phyloP scores from a whole-genome alignment of 164 flowering plant species.

The Litsea cubeba region DNA sequence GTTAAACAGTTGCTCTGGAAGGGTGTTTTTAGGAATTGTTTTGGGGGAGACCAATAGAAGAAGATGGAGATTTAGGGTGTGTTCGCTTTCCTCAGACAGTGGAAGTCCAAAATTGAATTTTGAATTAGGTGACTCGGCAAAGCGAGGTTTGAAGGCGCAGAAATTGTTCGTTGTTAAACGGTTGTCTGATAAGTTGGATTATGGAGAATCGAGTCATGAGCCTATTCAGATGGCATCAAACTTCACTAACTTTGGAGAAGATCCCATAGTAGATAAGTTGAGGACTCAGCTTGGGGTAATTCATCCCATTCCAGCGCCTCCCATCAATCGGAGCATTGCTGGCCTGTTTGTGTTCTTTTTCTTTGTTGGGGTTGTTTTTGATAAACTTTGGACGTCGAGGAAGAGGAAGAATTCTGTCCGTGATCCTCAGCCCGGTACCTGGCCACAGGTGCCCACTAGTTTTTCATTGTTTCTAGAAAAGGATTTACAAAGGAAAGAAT shows the following conservation, averaged over 20 bases:
- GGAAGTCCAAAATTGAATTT: constrained; percentile 21
- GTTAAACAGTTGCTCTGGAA: background rate
- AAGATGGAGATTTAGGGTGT: constrained; percentile 13
- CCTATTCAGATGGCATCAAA: constrained; percentile 38
- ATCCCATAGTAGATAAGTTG: constrained; percentile 83
- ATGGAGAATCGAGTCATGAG: constrained; percentile 24
- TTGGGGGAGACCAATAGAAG: background rate
- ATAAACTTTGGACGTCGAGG: constrained; percentile 83
- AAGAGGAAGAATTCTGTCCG: constrained; percentile 32
- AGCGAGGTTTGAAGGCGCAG: constrained; percentile 25
- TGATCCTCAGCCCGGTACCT: constrained; percentile 35
- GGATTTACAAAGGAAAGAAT: constrained; percentile 92
- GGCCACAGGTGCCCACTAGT: constrained; percentile 82
- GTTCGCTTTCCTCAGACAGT: constrained; percentile 13
- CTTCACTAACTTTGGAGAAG: constrained; percentile 59
- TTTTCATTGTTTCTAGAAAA: constrained; percentile 75
- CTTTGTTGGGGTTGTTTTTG: constrained; percentile 85
- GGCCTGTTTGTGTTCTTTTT: constrained; percentile 86
- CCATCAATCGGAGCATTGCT: constrained; percentile 48
- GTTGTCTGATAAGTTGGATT: constrained; percentile 41
- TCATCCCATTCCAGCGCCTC: constrained; percentile 90
- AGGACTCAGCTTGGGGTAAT: constrained; percentile 87
- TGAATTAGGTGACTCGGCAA: constrained; percentile 28
- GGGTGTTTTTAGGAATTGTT: constrained; percentile 10
- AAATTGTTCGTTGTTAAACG: constrained; percentile 28